phyloP scores from a whole-genome alignment of 1,139 yeast genomes.

The Hansenula sp. region DNA sequence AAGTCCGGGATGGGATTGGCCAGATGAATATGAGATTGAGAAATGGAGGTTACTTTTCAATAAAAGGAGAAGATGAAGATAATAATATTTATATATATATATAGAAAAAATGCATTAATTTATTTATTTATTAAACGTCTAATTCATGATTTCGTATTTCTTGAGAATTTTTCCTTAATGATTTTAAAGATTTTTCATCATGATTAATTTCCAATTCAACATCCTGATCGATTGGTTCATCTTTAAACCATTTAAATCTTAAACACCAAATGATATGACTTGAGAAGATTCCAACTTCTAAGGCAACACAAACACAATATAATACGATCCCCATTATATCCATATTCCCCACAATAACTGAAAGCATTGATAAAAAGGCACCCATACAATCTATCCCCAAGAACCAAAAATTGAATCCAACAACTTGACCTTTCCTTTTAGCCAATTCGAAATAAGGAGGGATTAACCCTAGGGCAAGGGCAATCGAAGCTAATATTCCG shows the following conservation, averaged over 20 bases:
- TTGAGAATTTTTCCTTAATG: background rate
- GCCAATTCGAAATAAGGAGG: constrained; percentile 88
- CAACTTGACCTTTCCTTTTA: constrained; percentile 76
- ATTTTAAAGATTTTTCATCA: too few relatives aligned
- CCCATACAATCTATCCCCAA: constrained; percentile 75
- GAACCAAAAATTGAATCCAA: constrained; percentile 86
- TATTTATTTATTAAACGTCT: too few relatives aligned
- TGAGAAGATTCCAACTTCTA: constrained; percentile 74
- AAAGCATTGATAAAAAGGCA: constrained; percentile 70
- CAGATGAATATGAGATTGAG: constrained; percentile 11
- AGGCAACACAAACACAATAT: constrained; percentile 63
- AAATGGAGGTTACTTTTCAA: constrained; percentile 12
- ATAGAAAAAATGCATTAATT: background rate
- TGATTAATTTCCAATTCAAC: background rate
- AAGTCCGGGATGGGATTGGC: constrained; percentile 19
- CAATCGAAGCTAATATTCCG: constrained; percentile 75
- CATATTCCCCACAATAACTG: constrained; percentile 53
- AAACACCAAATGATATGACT: constrained; percentile 73
- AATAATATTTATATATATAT: background rate
- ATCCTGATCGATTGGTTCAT: constrained; percentile 2
- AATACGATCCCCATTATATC: constrained; percentile 78
- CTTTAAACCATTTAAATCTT: constrained; percentile 33
- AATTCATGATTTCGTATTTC: background rate
- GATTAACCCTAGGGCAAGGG: constrained; percentile 71
- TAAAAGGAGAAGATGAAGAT: too few relatives aligned